A percentile compares a stretch with the other conserved stretches of the same genome.
Conservation (phyloP, 345 rosid species). For the Ricinus communis region DNA sequence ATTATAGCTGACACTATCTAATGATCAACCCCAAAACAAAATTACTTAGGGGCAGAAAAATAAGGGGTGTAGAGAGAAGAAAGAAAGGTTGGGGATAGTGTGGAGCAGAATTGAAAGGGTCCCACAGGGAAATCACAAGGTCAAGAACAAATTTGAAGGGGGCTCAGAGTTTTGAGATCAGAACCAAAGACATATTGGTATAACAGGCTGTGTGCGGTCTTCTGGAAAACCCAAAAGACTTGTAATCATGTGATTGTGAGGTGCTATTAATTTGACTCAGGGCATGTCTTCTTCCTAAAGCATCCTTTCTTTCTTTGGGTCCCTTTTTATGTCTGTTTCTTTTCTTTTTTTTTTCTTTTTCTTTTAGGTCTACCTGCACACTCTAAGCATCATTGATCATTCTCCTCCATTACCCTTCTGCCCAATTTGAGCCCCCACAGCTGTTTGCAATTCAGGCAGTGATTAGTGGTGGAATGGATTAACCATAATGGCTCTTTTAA, state of each 20-base stretch:
- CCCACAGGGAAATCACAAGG: slow-evolving; percentile 2
- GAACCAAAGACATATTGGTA: background rate
- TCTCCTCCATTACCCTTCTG: too few relatives aligned
- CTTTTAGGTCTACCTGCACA: too few relatives aligned
- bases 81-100: background rate
- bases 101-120: slow-evolving; percentile 5
- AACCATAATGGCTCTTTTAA: too few relatives aligned
- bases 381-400: too few relatives aligned
- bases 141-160: background rate
- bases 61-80: background rate
- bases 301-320: background rate
- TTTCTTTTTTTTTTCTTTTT: too few relatives aligned
- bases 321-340: background rate
- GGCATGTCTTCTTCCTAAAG: background rate
- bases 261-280: background rate
- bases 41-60: background rate
- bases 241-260: background rate
- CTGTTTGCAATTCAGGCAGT: too few relatives aligned
- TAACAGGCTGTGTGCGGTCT: too few relatives aligned
- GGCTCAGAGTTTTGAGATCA: background rate
- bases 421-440: background rate
- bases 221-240: background rate
- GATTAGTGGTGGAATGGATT: too few relatives aligned
- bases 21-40: too few relatives aligned
- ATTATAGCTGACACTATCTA: too few relatives aligned